These are phyloP conservation scores for Filobasidium floriforme DNA, from an alignment of 768 basidiomycete species.

Conservation along the genomic window DNA sequence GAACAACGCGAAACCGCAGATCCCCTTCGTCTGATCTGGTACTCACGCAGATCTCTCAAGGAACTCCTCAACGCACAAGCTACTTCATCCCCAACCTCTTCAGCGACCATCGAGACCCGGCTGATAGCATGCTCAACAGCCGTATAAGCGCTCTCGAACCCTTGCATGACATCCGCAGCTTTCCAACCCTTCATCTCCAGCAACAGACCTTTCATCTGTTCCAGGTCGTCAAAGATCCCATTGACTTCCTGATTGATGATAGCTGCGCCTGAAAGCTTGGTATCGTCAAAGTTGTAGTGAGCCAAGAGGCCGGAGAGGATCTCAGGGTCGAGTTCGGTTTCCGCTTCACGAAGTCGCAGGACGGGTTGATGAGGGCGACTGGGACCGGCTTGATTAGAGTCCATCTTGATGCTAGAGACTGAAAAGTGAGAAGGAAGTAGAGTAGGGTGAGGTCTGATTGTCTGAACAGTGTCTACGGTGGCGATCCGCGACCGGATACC, in stretches of 20 bases:
- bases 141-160: not conserved
- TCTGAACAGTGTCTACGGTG: too few species aligned
- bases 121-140: not conserved
- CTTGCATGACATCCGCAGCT: not conserved
- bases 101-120: not conserved
- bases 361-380: not conserved
- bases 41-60: not conserved
- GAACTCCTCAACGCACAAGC: not conserved
- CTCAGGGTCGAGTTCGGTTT: not conserved
- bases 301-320: not conserved
- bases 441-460: too few species aligned
- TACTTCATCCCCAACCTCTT: not conserved
- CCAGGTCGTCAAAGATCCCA: not conserved
- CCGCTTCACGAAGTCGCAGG: not conserved
- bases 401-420: not conserved
- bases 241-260: not conserved
- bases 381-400: not conserved
- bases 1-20: not conserved
- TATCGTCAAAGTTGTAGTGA: constrained; percentile 1
- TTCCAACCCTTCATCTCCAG: not conserved
- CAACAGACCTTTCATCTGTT: not conserved
- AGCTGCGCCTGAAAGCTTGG: not conserved
- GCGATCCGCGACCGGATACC: too few species aligned
- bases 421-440: too few species aligned
- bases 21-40: not conserved